phyloP scores from a whole-genome alignment of 495 filamentous ascomycete genomes.

The Trichoderma reesei region DNA sequence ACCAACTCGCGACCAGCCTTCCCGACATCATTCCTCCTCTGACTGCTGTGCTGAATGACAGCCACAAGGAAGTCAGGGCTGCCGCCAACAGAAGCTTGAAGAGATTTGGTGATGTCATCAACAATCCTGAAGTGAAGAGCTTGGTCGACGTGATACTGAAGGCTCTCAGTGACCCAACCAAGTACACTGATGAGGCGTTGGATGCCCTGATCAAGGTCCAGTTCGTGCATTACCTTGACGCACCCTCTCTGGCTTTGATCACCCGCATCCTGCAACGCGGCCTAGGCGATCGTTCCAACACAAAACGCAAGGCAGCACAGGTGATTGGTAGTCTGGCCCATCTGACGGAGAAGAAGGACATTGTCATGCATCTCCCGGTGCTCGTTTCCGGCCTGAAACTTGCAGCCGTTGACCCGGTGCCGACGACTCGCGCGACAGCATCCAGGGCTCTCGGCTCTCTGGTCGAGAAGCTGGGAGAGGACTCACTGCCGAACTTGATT shows the following conservation, averaged over 20 bases:
- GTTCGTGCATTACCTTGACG: conserved; percentile 93
- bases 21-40: conserved; percentile 95
- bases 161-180: conserved; percentile 93
- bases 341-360: conserved; percentile 90
- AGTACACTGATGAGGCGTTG: conserved; percentile 90
- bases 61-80: conserved; percentile 87
- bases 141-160: conserved; percentile 86
- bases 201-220: conserved; percentile 90
- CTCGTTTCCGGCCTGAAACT: conserved; percentile 82
- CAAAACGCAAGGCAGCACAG: conserved; percentile 89
- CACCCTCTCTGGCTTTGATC: conserved; percentile 86
- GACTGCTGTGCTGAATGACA: conserved; percentile 89
- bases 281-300: conserved; percentile 78
- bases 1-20: conserved; percentile 82
- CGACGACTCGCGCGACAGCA: conserved; percentile 90
- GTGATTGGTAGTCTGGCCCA: conserved; percentile 97
- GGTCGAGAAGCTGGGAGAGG: conserved; percentile 94
- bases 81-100: conserved; percentile 93
- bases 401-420: conserved; percentile 90
- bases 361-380: conserved; percentile 83
- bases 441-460: conserved; percentile 92
- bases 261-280: conserved; percentile 93
- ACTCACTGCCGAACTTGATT: conserved; percentile 92
- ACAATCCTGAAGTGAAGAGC: conserved; percentile 89
- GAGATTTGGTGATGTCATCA: conserved; percentile 96